Evolutionary conservation across 148 eudicot genomes (phyloP), one percentile per base, ranked within the genome.

Genomic region (Arctostaphylos glauca): DNA sequence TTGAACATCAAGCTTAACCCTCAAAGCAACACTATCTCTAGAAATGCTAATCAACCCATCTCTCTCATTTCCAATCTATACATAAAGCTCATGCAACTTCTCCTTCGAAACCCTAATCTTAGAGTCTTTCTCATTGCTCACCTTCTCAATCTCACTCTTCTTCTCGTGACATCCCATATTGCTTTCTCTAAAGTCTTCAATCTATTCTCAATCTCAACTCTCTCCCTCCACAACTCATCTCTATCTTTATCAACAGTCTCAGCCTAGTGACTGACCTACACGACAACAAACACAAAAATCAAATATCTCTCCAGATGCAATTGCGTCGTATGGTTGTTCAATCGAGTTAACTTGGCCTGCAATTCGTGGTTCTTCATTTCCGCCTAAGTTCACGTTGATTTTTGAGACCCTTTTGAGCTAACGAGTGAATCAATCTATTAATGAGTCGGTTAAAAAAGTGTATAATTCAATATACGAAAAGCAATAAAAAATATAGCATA

Each of bases 381-480:
- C 1, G 86, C 86, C 84, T 86, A 87, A 77, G 84, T 86, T 59
- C 92, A 67, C 85, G 89, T 93, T 9, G 86, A 70, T 81, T 91
- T 94, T 67, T 91, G 78, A 56, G 84, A 84, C 78, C 83, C 90
- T 81, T 92, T 91, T 0, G 87, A 78, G 25, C 89, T 86, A 47
- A 74, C 21, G 1, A 94, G 85, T 2, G 89, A 82, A 2, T 87
- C 89, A 2, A 96, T 91, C 84, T 86, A 91, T 21, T 91, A 87
- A 9, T 94, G 87, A 31, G 38, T 1, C 38, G 38, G 38, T 31
- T 31, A 31, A 31, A 31, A 31, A 31, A 31, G 38, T 31, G 38
- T 31, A 31, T 31, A 31, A 31, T 31, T 31, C 38, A 31, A 31
- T 0, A 31, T 31, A 31, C 38, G 38, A 31, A 31, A 31, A 31